Percentiles rank a stretch among this genome's conserved stretches.
phyloP scores from a whole-genome alignment of 345 rosid genomes.

The Draba incana region DNA sequence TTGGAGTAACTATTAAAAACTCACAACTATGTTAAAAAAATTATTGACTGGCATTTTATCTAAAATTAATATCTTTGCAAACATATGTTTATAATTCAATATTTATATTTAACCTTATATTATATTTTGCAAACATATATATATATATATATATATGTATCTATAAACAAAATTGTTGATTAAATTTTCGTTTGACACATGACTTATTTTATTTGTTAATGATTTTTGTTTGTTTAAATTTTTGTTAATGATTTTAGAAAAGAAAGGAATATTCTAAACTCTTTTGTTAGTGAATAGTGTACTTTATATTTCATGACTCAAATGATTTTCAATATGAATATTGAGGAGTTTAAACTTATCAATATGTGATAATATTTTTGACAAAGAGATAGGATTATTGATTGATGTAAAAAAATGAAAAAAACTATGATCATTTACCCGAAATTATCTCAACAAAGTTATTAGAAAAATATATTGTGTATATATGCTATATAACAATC shows the following conservation, averaged over 20 bases:
- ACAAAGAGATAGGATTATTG: background rate
- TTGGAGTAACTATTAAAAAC: background rate
- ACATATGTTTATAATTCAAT: background rate
- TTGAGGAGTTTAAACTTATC: background rate
- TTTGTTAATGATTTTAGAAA: background rate
- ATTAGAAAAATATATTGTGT: background rate
- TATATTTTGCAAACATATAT: background rate
- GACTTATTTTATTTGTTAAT: background rate
- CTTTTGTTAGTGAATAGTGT: background rate
- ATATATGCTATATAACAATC: background rate
- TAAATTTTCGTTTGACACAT: background rate
- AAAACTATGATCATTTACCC: background rate
- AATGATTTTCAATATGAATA: background rate
- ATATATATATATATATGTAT: background rate
- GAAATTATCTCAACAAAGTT: background rate
- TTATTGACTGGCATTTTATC: background rate
- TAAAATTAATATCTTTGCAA: background rate
- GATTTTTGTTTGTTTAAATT: no score
- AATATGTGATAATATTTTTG: background rate
- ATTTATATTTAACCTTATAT: background rate
- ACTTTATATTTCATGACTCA: background rate
- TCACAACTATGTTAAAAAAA: background rate
- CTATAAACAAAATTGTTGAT: background rate
- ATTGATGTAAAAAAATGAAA: background rate
- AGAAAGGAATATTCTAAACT: no score